Conservation (phyloP, 768 basidiomycete species). For the Tremella mesenterica region DNA sequence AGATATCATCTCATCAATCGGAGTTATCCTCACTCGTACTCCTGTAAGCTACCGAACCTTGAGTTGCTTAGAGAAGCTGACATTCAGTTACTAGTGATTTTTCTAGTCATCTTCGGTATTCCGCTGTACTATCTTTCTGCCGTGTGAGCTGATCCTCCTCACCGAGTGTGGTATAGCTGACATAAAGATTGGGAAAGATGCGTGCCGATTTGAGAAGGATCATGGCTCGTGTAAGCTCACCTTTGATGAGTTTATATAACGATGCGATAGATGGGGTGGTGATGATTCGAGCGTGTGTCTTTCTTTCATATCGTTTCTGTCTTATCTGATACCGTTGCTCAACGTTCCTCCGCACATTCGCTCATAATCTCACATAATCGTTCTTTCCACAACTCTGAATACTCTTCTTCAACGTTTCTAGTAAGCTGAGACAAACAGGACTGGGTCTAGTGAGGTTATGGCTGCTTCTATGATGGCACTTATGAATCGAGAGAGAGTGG, state of each 20-base stretch:
- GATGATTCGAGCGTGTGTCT: constrained; percentile 34
- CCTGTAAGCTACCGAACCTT: background rate
- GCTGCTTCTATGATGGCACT: constrained; percentile 15
- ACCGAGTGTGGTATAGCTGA: background rate
- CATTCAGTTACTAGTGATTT: background rate
- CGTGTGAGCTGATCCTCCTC: background rate
- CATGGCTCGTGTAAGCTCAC: constrained; percentile 18
- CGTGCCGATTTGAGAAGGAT: constrained; percentile 34
- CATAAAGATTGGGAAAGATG: constrained; percentile 19
- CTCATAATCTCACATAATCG: too few species aligned
- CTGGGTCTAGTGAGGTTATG: constrained; percentile 21
- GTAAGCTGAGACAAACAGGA: constrained; percentile 12
- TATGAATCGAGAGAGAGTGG: constrained; percentile 28
- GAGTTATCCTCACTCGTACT: background rate
- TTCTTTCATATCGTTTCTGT: background rate
- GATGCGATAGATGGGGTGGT: constrained; percentile 34
- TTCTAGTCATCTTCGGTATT: background rate
- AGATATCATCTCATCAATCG: background rate
- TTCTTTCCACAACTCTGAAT: too few species aligned
- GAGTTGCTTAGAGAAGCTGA: background rate
- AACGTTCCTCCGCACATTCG: too few species aligned
- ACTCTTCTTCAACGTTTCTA: background rate
- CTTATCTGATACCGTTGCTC: too few species aligned
- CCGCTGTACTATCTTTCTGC: background rate
- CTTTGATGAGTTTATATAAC: constrained; percentile 32